Conservation (phyloP, 495 filamentous ascomycete species). For the Hyaloscypha bicolor region DNA sequence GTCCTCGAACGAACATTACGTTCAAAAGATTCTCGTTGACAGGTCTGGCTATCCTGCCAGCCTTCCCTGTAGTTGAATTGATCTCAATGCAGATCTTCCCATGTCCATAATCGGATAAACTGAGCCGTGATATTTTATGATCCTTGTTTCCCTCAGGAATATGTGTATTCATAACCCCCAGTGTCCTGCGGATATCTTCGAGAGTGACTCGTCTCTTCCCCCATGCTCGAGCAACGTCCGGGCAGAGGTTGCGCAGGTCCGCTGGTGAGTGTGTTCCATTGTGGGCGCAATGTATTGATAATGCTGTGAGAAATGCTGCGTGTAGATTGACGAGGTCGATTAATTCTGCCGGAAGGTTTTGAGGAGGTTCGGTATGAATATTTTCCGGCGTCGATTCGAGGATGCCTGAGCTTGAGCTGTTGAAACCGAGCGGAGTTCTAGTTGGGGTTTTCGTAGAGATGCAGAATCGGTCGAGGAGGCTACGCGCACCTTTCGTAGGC, state of each 20-base stretch:
- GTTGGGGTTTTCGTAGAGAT: slow-evolving; percentile 26
- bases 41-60: slow-evolving; percentile 44
- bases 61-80: slow-evolving; percentile 13
- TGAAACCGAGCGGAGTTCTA: slow-evolving; percentile 11
- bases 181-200: slow-evolving; percentile 58
- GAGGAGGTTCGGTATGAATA: not conserved
- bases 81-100: slow-evolving; percentile 51
- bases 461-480: slow-evolving; percentile 28
- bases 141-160: slow-evolving; percentile 19
- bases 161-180: slow-evolving; percentile 51
- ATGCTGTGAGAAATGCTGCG: slow-evolving; percentile 57
- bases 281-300: slow-evolving; percentile 64
- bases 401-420: slow-evolving; percentile 15
- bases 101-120: slow-evolving; percentile 61
- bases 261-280: slow-evolving; percentile 61
- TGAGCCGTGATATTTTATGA: slow-evolving; percentile 37
- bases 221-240: slow-evolving; percentile 60
- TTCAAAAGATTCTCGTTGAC: slow-evolving; percentile 60
- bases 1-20: slow-evolving; percentile 50
- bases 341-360: slow-evolving; percentile 52
- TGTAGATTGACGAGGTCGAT: slow-evolving; percentile 58
- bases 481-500: slow-evolving; percentile 32
- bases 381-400: slow-evolving; percentile 9
- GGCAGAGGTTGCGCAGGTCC: slow-evolving; percentile 57
- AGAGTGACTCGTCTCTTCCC: slow-evolving; percentile 58